Evolutionary conservation across 371 early-diverging fungal species (phyloP).

Genomic region (Gilbertella persicaria): DNA sequence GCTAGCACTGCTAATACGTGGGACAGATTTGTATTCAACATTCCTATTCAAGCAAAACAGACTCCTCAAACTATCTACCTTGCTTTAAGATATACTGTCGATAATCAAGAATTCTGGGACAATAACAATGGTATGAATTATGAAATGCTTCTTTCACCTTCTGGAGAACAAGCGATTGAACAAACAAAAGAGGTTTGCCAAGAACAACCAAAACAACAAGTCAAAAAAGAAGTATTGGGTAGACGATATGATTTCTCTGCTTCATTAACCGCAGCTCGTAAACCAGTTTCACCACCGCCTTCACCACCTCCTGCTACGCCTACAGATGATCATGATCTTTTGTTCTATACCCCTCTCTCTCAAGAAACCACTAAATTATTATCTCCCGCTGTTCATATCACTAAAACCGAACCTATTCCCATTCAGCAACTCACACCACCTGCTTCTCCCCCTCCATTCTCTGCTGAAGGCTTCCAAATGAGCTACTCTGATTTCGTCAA

Average conservation of each 20-base stretch:
- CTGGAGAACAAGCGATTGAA: not conserved
- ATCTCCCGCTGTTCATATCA: not conserved
- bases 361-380: not conserved
- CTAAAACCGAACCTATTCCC: not conserved
- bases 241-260: constrained; percentile 46
- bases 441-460: constrained; percentile 5
- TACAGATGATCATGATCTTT: constrained; percentile 8
- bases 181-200: not conserved
- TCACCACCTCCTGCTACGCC: constrained; percentile 22
- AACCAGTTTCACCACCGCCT: constrained; percentile 14
- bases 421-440: not conserved
- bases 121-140: constrained; percentile 78
- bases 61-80: constrained; percentile 33
- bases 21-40: constrained; percentile 39
- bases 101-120: constrained; percentile 77
- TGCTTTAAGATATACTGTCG: constrained; percentile 53
- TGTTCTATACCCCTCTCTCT: constrained; percentile 21
- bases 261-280: constrained; percentile 36
- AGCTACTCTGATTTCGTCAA: constrained; percentile 56
- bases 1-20: constrained; percentile 36
- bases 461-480: constrained; percentile 24
- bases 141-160: constrained; percentile 42
- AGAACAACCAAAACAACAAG: constrained; percentile 5
- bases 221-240: constrained; percentile 30
- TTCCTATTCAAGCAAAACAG: constrained; percentile 38